Conservation (phyloP, 176 grass and related monocot genomes). For the Oryza meridionalis region DNA sequence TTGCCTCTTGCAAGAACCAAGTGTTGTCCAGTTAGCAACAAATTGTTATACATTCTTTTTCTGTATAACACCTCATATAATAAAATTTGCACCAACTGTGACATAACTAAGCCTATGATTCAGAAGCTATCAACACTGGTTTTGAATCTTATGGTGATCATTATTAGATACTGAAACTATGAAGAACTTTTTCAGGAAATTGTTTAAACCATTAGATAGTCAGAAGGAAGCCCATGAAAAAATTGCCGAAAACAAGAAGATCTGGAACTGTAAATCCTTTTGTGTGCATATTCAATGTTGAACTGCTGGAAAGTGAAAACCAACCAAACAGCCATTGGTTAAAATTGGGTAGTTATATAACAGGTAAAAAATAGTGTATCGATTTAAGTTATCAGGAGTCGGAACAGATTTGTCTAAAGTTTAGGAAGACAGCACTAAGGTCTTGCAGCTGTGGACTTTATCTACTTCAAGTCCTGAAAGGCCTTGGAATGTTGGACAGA, state of each 20-base stretch:
- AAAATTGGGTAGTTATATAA: neutral
- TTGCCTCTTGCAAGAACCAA: no score
- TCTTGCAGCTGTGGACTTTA: neutral
- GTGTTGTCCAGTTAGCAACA: no score
- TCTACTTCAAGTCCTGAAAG: neutral
- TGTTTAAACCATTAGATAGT: neutral
- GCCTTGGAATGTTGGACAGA: no score
- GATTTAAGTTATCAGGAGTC: neutral
- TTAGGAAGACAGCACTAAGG: neutral
- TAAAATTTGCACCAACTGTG: no score
- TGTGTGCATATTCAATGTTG: neutral
- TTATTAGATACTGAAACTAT: neutral
- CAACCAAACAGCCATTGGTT: neutral
- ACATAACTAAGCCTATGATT: neutral
- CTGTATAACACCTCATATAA: no score
- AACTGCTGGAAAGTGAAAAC: slow-evolving; percentile 13
- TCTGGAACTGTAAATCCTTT: neutral
- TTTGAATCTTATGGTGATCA: neutral
- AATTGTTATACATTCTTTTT: no score
- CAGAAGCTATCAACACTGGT: neutral
- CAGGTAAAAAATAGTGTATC: neutral
- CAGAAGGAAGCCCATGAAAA: neutral
- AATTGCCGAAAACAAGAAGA: neutral
- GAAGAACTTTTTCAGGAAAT: neutral
- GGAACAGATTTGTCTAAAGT: neutral